phyloP scores from a whole-genome alignment of 2,329 filamentous ascomycete species.

The Aspergillus aculeatinus region DNA sequence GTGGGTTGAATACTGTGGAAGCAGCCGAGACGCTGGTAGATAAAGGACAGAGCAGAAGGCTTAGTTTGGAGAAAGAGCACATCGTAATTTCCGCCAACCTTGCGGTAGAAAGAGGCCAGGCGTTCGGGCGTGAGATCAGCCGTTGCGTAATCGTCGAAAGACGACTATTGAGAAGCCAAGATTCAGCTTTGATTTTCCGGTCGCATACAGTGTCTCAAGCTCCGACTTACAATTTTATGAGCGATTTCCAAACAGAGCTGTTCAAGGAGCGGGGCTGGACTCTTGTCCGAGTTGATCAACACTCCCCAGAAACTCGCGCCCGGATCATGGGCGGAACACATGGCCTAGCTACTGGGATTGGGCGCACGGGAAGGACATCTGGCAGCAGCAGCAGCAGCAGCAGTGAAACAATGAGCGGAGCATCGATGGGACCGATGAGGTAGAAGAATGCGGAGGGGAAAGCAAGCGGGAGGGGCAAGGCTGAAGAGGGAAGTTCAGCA shows the following conservation, averaged over 20 bases:
- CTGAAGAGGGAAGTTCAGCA: conserved; percentile 1
- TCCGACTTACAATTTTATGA: conserved; percentile 63
- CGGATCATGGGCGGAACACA: conserved; percentile 30
- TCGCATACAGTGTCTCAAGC: background rate
- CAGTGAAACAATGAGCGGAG: conserved; percentile 12
- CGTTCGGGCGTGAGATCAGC: conserved; percentile 60
- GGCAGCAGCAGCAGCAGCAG: conserved; percentile 9
- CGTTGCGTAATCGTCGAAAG: conserved; percentile 35
- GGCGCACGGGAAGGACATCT: conserved; percentile 19
- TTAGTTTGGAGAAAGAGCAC: conserved; percentile 75
- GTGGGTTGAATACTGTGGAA: conserved; percentile 81
- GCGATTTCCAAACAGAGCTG: conserved; percentile 68
- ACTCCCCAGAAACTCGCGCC: conserved; percentile 54
- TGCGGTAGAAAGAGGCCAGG: conserved; percentile 73
- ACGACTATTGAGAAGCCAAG: conserved; percentile 8
- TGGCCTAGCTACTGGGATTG: conserved; percentile 21
- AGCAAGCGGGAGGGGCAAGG: background rate
- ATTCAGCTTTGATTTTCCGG: background rate
- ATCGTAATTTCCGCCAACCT: conserved; percentile 74
- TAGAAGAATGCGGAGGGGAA: background rate
- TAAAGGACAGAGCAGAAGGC: conserved; percentile 75
- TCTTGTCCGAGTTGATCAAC: conserved; percentile 67
- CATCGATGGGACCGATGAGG: conserved; percentile 11
- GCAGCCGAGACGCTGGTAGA: conserved; percentile 88
- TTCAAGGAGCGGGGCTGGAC: conserved; percentile 65